These are phyloP conservation scores for Filobasidium wieringae DNA, from an alignment of 768 basidiomycete genomes.

Conservation along the genomic window DNA sequence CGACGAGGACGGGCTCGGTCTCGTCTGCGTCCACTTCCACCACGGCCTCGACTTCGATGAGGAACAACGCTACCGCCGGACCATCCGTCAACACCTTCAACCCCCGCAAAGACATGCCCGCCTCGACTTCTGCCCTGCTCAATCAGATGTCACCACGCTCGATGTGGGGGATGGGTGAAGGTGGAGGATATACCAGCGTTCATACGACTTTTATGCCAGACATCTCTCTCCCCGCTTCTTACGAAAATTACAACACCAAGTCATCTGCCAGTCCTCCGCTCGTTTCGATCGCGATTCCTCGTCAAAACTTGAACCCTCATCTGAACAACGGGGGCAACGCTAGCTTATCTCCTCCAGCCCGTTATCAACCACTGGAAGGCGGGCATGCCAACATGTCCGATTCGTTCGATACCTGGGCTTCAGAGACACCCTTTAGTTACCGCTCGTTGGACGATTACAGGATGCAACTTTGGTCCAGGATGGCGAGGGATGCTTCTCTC, in stretches of 20 bases:
- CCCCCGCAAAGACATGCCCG: conserved; percentile 38
- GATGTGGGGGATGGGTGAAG: conserved; percentile 68
- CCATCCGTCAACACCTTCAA: conserved; percentile 30
- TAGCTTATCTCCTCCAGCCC: neutral
- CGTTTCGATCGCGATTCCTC: conserved; percentile 33
- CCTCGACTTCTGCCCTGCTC: conserved; percentile 16
- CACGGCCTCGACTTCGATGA: neutral
- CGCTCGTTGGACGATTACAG: conserved; percentile 74
- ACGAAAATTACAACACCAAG: conserved; percentile 19
- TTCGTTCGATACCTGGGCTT: conserved; percentile 66
- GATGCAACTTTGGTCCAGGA: conserved; percentile 85
- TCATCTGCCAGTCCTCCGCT: conserved; percentile 17
- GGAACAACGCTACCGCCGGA: conserved; percentile 14
- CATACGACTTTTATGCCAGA: conserved; percentile 77
- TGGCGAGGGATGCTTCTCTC: conserved; percentile 57
- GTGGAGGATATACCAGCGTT: conserved; percentile 70
- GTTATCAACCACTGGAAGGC: conserved; percentile 33
- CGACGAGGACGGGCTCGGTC: conserved; percentile 4
- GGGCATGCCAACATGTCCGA: conserved; percentile 35
- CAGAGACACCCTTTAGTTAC: conserved; percentile 72
- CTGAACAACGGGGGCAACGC: conserved; percentile 44
- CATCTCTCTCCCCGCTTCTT: conserved; percentile 38
- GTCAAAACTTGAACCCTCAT: conserved; percentile 70
- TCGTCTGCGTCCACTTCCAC: conserved; percentile 7
- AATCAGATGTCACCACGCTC: conserved; percentile 22